A percentile compares a stretch with the other conserved stretches of the same genome.
phyloP scores from a whole-genome alignment of 345 rosid genomes.

The Eucalyptus pauciflora region DNA sequence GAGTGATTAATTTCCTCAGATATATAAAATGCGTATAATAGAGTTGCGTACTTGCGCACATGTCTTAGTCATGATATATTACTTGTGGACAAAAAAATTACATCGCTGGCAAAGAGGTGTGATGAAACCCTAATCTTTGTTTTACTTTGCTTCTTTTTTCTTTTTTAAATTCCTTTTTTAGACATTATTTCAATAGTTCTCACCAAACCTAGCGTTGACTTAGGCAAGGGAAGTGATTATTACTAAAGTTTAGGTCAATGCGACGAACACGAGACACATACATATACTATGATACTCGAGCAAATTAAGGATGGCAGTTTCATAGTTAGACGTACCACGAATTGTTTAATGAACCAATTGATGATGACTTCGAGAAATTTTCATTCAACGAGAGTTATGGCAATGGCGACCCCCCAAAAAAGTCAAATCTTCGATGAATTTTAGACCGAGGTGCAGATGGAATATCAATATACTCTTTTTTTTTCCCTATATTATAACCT shows the following conservation, averaged over 20 bases:
- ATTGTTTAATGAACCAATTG: not conserved
- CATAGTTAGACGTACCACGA: not conserved
- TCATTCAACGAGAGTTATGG: not conserved
- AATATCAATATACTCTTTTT: not conserved
- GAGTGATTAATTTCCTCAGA: not conserved
- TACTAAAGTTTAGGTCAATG: not conserved
- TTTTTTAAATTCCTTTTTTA: not conserved
- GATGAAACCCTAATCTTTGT: not conserved
- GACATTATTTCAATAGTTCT: not conserved
- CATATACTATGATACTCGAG: not conserved
- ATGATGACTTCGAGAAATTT: not conserved
- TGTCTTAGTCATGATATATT: not conserved
- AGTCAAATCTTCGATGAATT: not conserved
- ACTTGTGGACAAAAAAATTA: not conserved
- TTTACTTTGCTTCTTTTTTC: not conserved
- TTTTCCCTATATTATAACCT: fast-evolving
- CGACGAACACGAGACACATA: not conserved
- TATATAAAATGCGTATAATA: not conserved
- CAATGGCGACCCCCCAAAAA: not conserved
- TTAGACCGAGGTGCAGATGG: not conserved
- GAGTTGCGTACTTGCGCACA: not conserved
- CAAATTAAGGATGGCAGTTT: not conserved
- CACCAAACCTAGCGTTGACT: not conserved
- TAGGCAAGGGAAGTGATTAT: not conserved
- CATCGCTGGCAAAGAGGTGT: not conserved